Conservation (phyloP, 129 eudicot species). For the Centrapalus pauciflorus region DNA sequence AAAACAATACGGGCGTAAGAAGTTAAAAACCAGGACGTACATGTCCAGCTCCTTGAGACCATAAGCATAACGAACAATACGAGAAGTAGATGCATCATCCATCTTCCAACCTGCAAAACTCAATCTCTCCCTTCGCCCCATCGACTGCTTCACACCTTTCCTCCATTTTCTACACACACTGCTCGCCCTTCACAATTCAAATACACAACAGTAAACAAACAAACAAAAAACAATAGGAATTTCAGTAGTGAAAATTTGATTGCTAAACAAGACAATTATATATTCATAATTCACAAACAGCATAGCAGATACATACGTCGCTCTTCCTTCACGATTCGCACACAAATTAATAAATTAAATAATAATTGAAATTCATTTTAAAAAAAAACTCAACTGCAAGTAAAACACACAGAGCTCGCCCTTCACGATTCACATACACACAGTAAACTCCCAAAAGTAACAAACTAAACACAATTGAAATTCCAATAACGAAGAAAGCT, state of each 20-base stretch:
- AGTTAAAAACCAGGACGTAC: slow-evolving; percentile 25
- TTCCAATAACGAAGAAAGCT: too few species aligned
- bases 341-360: too few species aligned
- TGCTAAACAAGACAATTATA: not conserved
- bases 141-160: slow-evolving; percentile 81
- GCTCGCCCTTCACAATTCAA: slow-evolving; percentile 50
- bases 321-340: too few species aligned
- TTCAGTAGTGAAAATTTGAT: not conserved
- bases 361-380: too few species aligned
- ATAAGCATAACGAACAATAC: slow-evolving; percentile 68
- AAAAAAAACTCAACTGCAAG: too few species aligned
- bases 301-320: too few species aligned
- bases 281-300: too few species aligned
- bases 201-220: not conserved
- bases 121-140: slow-evolving; percentile 63
- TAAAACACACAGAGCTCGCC: too few species aligned
- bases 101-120: slow-evolving; percentile 89
- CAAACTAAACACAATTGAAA: too few species aligned
- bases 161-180: slow-evolving; percentile 85
- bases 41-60: slow-evolving; percentile 87
- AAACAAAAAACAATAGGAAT: not conserved
- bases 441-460: too few species aligned
- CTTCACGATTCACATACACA: too few species aligned
- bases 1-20: not conserved
- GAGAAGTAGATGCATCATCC: slow-evolving; percentile 82